Evolutionary conservation across 345 rosid genomes (phyloP), one percentile per base, ranked within the genome.

Genomic region (rapeseed (Brassica napus)): DNA sequence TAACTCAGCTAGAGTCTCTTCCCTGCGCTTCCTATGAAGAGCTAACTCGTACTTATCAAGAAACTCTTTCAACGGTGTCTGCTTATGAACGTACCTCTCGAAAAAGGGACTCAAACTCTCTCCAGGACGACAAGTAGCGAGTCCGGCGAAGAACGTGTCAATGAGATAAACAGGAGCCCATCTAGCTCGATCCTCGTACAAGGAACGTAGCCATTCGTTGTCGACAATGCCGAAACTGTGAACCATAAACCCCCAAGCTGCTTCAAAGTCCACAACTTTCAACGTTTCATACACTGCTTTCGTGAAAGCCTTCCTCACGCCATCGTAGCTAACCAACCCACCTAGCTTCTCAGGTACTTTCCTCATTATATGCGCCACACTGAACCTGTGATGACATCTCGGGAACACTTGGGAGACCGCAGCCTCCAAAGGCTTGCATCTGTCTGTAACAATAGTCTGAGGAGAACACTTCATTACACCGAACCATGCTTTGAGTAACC

Each of bases 161-260:
- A 88, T 94, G 52, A 89, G 84, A 75, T 86, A 92, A 76, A 88
- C 97, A 0, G 93, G 98, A 76, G 89, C 91, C 98, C 98, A 94
- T 24, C 61, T 83, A 77, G 73, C 87, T 35, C 97, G 86, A 32
- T 90, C 98, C 79, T 89, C 92, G 68, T 88, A 90, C 60, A 89
- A 84, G 32, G 88, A 78, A 77, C 84, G 84, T 15, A 94, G 90
- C 93, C 93, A 88, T 67, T 86, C 91, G 44, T 89, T 85, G 63
- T 89, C 87, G 23, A 82, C 65, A 77, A 88, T 77, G 52, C 88
- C 89, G 76, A 87, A 87, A 21, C 32, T 84, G 79, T 86, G 95
- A 76, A 84, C 83, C 91, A 88, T 84, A 65, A 79, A 83, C 77
- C 87, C 89, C 96, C 96, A 91, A 21, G 87, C 95, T 64, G 83